Base-by-base conservation (phyloP, 768 basidiomycete species). In the Rhodotorula babjevae region DNA sequence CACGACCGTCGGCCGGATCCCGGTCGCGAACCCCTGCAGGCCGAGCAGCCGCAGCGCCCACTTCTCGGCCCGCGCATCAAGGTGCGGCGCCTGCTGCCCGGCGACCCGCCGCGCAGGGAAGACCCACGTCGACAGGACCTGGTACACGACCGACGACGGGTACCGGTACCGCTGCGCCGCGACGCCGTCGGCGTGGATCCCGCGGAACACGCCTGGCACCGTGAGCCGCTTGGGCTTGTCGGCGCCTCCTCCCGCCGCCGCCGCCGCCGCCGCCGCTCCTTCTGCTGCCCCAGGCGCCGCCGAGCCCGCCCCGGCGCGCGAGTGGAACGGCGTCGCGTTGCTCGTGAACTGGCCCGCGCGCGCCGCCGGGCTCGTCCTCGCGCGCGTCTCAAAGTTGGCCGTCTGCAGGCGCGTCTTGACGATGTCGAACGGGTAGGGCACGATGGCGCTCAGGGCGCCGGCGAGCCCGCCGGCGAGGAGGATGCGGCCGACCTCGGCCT, bases 341-440 rank as follows among this genome's bases (percentile, higher is more conserved):
- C 63, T 61, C 19, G 71, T 67, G 42, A 67, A 72, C 7, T n/a
- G 50, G 15, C 40, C 16, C 11, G 44, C 8, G 6, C 15, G 19
- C 12, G 67, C 5, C 12, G 36, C 57, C 6, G 67, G 56, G 29
- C 44, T 60, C 53, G 69, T 31, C 9, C 67, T 63, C 46, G 67
- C 59, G 31, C 67, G 64, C 36, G 68, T 59, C 27, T 56, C 63
- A n/a, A 76, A 69, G 63, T 69, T 68, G 53, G 75, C 68, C 18
- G 75, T 76, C 50, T 76, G 76, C 0, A 76, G 64, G 3, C 76
- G 69, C 9, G 76, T 76, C 40, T 76, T 76, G 76, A 76, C 67
- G 23, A 76, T 74, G 68, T 76, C 76, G 47, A 76, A 68, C 69
- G 76, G 76, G 46, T 76, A 76, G 2, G 76, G 72, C 23, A 76